Percentiles rank a stretch among this genome's conserved stretches.
phyloP scores from a whole-genome alignment of 192 early-diverging fungal species.

The Coemansia sp. region DNA sequence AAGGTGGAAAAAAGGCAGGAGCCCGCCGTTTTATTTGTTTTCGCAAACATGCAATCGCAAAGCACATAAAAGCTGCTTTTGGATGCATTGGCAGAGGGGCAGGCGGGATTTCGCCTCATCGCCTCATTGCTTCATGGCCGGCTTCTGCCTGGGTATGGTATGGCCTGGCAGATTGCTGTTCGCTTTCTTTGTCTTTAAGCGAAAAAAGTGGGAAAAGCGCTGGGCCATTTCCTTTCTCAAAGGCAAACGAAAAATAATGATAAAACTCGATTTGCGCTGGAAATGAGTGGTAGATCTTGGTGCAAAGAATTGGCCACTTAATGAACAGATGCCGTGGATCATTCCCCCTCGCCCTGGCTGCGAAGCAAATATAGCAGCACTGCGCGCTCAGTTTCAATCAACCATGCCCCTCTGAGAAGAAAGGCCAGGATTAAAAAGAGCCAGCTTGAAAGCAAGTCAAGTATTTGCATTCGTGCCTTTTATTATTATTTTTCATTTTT shows the following conservation, averaged over 20 bases:
- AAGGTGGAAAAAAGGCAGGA: not conserved
- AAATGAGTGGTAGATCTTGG: too few species aligned
- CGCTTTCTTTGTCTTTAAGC: not conserved
- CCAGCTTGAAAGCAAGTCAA: too few species aligned
- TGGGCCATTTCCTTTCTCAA: not conserved
- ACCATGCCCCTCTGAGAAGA: too few species aligned
- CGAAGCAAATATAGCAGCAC: too few species aligned
- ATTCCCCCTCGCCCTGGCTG: too few species aligned
- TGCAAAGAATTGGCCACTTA: too few species aligned
- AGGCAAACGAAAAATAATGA: not conserved
- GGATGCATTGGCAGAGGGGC: not conserved
- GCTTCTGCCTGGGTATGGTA: not conserved
- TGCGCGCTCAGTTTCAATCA: too few species aligned
- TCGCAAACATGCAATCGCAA: not conserved
- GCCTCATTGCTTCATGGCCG: not conserved
- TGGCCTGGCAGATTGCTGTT: not conserved
- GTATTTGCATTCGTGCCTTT: too few species aligned
- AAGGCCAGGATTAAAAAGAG: too few species aligned
- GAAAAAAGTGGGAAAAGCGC: not conserved
- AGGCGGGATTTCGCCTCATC: not conserved
- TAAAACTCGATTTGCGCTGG: too few species aligned
- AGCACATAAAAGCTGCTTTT: not conserved
- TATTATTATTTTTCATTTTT: too few species aligned
- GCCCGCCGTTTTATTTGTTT: not conserved
- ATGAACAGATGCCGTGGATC: too few species aligned